Evolutionary conservation across 371 early-diverging fungal species (phyloP).

Genomic region (Mortierella sp.): DNA sequence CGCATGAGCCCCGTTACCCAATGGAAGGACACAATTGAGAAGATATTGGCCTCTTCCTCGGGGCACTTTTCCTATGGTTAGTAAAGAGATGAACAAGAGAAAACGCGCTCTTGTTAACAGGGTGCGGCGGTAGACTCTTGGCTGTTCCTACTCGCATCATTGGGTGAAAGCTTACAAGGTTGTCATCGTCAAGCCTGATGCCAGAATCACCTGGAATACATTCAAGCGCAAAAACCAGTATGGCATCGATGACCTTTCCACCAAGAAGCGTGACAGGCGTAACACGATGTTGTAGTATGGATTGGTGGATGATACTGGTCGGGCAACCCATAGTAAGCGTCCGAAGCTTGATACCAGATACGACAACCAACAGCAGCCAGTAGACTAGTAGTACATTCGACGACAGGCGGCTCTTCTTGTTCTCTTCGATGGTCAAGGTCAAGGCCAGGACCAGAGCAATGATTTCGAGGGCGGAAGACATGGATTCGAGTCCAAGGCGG

Average conservation of each 20-base stretch:
- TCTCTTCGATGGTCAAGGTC: conserved; percentile 70
- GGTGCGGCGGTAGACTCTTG: too few species aligned
- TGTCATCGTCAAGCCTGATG: conserved; percentile 28
- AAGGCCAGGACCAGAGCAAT: conserved; percentile 39
- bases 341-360: conserved; percentile 65
- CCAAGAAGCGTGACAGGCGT: conserved; percentile 48
- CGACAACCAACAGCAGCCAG: conserved; percentile 73
- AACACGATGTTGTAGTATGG: too few species aligned
- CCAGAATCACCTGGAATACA: conserved; percentile 33
- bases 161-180: conserved; percentile 23
- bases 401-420: conserved; percentile 73
- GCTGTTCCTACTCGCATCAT: neutral
- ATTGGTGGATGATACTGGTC: conserved; percentile 69
- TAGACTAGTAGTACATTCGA: conserved; percentile 80
- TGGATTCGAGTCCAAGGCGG: conserved; percentile 25
- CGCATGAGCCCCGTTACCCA: conserved; percentile 95
- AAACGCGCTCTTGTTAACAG: too few species aligned
- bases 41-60: conserved; percentile 87
- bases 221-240: conserved; percentile 44
- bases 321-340: conserved; percentile 61
- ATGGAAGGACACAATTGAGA: conserved; percentile 83
- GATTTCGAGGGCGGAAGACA: conserved; percentile 28
- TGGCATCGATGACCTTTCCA: conserved; percentile 10
- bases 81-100: too few species aligned
- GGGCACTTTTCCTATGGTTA: conserved; percentile 66